Conservation (phyloP, 345 rosid genomes). For the Geranium brycei region DNA sequence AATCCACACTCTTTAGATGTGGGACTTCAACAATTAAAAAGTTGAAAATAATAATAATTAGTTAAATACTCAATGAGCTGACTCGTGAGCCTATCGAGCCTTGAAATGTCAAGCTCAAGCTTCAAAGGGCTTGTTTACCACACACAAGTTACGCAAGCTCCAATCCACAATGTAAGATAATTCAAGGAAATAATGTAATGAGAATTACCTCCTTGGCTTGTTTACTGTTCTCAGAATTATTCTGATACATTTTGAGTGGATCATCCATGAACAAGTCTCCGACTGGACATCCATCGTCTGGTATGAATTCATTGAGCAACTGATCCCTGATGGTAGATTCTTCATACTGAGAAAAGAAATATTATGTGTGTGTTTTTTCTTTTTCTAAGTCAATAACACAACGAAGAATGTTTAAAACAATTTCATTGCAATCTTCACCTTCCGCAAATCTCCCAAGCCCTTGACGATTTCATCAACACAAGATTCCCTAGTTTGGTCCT, state of each 20-base stretch:
- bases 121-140: no score
- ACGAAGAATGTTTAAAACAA: neutral
- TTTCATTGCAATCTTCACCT: constrained; percentile 21
- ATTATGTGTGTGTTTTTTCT: neutral
- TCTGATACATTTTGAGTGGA: constrained; percentile 26
- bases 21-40: no score
- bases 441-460: constrained; percentile 42
- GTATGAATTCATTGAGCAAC: constrained; percentile 60
- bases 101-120: no score
- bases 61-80: no score
- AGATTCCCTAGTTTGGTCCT: constrained; percentile 42
- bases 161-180: constrained; percentile 9
- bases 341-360: constrained; percentile 32
- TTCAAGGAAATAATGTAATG: neutral
- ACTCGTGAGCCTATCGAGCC: no score
- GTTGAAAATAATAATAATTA: no score
- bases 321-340: constrained; percentile 38
- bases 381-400: neutral
- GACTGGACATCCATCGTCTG: constrained; percentile 75
- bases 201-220: constrained; percentile 25
- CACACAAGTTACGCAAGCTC: constrained; percentile 8
- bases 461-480: constrained; percentile 47
- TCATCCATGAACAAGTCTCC: constrained; percentile 48
- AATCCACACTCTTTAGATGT: no score
- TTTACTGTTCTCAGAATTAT: constrained; percentile 20